Conservation (phyloP, 2,329 filamentous ascomycete genomes). For the Alternaria consortialis region DNA sequence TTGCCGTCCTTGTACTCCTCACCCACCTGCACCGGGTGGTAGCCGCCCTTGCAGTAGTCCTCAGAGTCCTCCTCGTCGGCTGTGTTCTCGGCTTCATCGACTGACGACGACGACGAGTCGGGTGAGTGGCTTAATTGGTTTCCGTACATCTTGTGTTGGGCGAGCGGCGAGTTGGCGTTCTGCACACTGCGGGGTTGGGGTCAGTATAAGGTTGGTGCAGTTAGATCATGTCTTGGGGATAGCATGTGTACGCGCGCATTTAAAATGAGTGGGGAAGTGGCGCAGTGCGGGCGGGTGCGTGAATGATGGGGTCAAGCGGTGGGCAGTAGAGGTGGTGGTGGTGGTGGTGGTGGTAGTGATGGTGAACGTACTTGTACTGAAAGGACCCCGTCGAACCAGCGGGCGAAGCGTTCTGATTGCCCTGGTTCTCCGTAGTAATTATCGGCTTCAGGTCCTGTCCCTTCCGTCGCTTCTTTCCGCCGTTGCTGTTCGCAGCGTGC, state of each 20-base stretch:
- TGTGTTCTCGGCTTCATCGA: slow-evolving; percentile 86
- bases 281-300: slow-evolving; percentile 6
- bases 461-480: slow-evolving; percentile 78
- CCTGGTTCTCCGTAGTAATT: slow-evolving; percentile 72
- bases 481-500: slow-evolving; percentile 64
- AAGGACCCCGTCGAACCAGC: slow-evolving; percentile 45
- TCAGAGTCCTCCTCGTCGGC: slow-evolving; percentile 98
- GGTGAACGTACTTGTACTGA: slow-evolving; percentile 53
- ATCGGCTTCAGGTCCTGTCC: slow-evolving; percentile 75
- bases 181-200: slow-evolving; percentile 44
- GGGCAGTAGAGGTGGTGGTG: not conserved
- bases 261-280: slow-evolving; percentile 7
- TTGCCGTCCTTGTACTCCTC: slow-evolving; percentile 98
- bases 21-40: slow-evolving; percentile 92
- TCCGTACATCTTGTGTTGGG: slow-evolving; percentile 59
- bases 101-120: slow-evolving; percentile 78
- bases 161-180: slow-evolving; percentile 61
- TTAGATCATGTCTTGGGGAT: not conserved
- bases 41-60: slow-evolving; percentile 99
- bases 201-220: slow-evolving; percentile 23
- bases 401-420: slow-evolving; percentile 56
- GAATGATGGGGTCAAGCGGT: slow-evolving; percentile 10
- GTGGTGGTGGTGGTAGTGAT: slow-evolving; percentile 7
- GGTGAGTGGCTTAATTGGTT: slow-evolving; percentile 75
- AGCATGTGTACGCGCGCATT: slow-evolving; percentile 20